These are phyloP conservation scores for Gnomoniopsis sp. DNA, from an alignment of 2,329 filamentous ascomycete genomes.

Conservation along the genomic window DNA sequence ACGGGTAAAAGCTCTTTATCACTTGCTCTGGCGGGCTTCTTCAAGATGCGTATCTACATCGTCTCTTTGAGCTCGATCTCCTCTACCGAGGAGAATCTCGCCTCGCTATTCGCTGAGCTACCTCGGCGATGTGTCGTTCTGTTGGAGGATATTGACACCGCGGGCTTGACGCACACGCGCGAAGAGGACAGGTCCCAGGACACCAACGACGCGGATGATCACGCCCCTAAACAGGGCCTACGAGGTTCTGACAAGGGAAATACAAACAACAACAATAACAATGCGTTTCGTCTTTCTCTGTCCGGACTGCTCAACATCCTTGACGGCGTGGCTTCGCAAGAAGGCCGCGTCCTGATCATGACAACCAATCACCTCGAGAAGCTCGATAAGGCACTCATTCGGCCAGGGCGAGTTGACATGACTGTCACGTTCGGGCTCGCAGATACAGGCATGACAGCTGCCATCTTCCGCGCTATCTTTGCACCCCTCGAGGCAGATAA, in stretches of 20 bases:
- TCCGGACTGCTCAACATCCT: conserved; percentile 79
- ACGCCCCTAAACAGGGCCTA: not conserved
- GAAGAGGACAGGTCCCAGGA: conserved; percentile 27
- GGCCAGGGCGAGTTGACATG: conserved; percentile 61
- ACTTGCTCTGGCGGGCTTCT: conserved; percentile 66
- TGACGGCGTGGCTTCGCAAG: conserved; percentile 66
- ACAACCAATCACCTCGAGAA: conserved; percentile 63
- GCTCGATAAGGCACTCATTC: conserved; percentile 59
- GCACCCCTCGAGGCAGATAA: conserved; percentile 49
- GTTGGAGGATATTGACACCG: conserved; percentile 73
- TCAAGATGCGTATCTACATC: conserved; percentile 70
- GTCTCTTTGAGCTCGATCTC: conserved; percentile 62
- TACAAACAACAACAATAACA: conserved; percentile 22
- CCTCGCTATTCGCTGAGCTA: conserved; percentile 61
- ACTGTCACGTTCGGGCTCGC: conserved; percentile 54
- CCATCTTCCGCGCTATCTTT: conserved; percentile 59
- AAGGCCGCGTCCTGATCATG: conserved; percentile 62
- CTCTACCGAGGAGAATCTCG: conserved; percentile 64
- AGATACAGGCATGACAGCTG: conserved; percentile 47
- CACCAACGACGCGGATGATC: conserved; percentile 15
- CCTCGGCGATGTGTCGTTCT: conserved; percentile 70
- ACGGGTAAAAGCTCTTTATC: conserved; percentile 75
- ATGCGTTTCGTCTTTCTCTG: conserved; percentile 54
- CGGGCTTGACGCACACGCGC: conserved; percentile 62
- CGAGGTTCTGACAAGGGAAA: conserved; percentile 20